A percentile compares a stretch with the other conserved stretches of the same genome.
These are phyloP conservation scores for Penicillium sp. DNA, from an alignment of 2,329 filamentous ascomycete species.

Conservation along the genomic window DNA sequence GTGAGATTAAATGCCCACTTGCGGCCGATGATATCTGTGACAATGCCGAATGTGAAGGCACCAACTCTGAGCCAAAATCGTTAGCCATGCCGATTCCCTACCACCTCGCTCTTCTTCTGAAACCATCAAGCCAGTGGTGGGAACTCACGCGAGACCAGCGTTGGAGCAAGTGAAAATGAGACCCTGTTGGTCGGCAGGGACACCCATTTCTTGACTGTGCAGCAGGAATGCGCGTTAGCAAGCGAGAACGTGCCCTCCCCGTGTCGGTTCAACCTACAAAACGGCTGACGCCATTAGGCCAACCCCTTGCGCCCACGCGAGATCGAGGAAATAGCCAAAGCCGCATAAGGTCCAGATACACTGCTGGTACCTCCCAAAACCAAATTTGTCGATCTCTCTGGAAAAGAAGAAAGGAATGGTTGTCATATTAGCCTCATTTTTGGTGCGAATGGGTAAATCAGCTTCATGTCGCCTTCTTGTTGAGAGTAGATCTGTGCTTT, in stretches of 20 bases:
- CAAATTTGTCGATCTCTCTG: conserved; percentile 11
- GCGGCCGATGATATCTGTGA: conserved; percentile 12
- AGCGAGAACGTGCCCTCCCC: background rate
- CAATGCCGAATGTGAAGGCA: conserved; percentile 6
- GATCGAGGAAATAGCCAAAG: conserved; percentile 9
- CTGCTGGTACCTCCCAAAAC: conserved; percentile 9
- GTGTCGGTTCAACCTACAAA: conserved; percentile 2
- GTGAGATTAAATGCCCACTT: conserved; percentile 11
- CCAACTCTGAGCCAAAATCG: conserved; percentile 2
- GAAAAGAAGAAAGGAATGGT: too few relatives aligned
- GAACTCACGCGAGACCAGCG: background rate
- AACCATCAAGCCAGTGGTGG: too few relatives aligned
- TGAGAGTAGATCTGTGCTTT: too few relatives aligned
- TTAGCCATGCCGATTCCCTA: background rate
- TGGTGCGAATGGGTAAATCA: too few relatives aligned
- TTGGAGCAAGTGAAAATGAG: background rate
- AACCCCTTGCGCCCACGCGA: conserved; percentile 11
- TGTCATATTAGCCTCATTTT: too few relatives aligned
- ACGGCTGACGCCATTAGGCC: conserved; percentile 7
- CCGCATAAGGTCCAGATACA: conserved; percentile 10
- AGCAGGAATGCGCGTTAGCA: background rate
- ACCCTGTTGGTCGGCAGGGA: background rate
- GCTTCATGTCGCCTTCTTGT: background rate
- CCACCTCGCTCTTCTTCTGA: too few relatives aligned
- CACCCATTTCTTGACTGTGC: background rate